Base-by-base conservation (phyloP, 2,329 filamentous ascomycete genomes). In the Ophiocordyceps sinensis region DNA sequence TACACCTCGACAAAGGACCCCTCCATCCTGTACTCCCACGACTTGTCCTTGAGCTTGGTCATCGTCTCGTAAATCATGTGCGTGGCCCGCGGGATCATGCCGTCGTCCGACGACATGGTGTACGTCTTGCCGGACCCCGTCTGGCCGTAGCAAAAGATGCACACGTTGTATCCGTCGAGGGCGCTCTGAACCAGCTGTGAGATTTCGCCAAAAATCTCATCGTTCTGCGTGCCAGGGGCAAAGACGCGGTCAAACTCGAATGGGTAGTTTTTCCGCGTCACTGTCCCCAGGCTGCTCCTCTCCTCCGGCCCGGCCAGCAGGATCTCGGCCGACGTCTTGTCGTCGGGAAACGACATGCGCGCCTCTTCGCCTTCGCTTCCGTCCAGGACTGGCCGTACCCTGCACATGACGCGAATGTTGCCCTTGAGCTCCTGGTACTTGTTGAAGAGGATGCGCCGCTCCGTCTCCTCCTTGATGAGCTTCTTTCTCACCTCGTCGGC, bases 71-170 rank as follows among this genome's bases (percentile, higher is more conserved):
- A 95, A 48, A 98, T 94, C 67, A 96, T 89, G 49, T 85, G 77
- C 8, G 93, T 91, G 3, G 91, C 88, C 8, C 83, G 77, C 2
- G 91, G 89, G 44, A 98, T 98, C 82, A 98, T 95, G 49, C 91
- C 91, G 51, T 95, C 85, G 2, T 68, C 63, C 1, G 81, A 83
- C 10, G 85, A 93, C 91, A 98, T 98, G 4, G 91, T 96, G 56
- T 82, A 85, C 0, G 91, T 98, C 69, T 98, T 98, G 45, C 91
- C 91, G 15, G 88, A 91, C 4, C 91, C 91, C 0, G 91, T 98
- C 61, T 98, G 91, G 36, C 91, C 91, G 56, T 98, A 98, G 57
- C 88, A 95, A 64, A 98, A 94, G 47, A 98, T 96, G 62, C 89
- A 96, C 40, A 98, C 91, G 51, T 96, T 98, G 67, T 94, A 98